Evolutionary conservation across 257 asterid genomes (phyloP).

Genomic region (Gentiana straminea): DNA sequence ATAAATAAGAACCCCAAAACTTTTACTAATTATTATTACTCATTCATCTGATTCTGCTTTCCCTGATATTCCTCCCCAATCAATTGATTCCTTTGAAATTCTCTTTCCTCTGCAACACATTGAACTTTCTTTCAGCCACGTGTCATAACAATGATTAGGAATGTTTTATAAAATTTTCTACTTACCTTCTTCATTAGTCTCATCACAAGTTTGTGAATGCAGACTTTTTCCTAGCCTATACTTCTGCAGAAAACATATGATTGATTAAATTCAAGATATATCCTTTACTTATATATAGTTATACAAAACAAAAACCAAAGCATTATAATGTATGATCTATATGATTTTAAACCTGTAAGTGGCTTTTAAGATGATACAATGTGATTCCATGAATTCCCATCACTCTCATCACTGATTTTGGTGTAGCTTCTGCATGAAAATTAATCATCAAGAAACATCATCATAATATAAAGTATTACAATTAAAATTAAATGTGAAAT

Average conservation of each 20-base stretch:
- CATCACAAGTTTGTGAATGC: constrained; percentile 31
- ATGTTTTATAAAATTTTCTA: constrained; percentile 11
- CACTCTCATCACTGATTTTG: constrained; percentile 87
- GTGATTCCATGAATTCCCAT: constrained; percentile 88
- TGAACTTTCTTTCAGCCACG: background rate
- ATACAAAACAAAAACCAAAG: background rate
- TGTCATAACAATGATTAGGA: background rate
- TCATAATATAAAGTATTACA: background rate
- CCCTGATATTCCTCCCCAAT: constrained; percentile 30
- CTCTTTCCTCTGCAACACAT: constrained; percentile 36
- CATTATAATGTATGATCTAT: background rate
- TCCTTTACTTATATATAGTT: background rate
- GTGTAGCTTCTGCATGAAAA: constrained; percentile 79
- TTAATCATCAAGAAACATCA: background rate
- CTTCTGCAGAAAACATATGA: constrained; percentile 42
- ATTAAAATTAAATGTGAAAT: background rate
- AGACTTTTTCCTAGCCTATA: constrained; percentile 72
- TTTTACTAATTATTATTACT: constrained; percentile 37
- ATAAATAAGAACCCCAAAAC: constrained; percentile 1
- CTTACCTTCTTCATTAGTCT: constrained; percentile 29
- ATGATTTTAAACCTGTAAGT: constrained; percentile 52
- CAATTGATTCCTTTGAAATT: constrained; percentile 23
- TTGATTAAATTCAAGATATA: constrained; percentile 5
- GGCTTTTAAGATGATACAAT: constrained; percentile 92
- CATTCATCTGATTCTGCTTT: constrained; percentile 40